Evolutionary conservation across 202 grass and related monocot genomes (phyloP).

Genomic region (Dendrocalamus latiflorus): DNA sequence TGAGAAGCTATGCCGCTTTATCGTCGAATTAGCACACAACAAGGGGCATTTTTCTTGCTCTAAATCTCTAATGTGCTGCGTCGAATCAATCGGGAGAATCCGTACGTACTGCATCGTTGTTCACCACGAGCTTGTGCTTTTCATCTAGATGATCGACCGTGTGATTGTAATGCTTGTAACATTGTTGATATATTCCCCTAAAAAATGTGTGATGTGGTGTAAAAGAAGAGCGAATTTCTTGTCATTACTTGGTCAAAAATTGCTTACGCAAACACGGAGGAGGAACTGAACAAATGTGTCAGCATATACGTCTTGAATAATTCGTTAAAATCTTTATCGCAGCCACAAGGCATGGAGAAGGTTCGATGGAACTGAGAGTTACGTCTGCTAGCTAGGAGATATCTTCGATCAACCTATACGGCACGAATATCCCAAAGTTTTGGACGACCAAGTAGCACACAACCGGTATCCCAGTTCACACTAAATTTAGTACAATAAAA

Average conservation of each 20-base stretch:
- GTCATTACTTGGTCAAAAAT: neutral
- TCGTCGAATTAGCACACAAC: neutral
- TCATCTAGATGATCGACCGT: no score
- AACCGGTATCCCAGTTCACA: no score
- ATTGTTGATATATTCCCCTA: no score
- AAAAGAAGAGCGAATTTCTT: neutral
- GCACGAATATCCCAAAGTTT: no score
- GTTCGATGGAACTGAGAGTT: neutral
- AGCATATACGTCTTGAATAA: neutral
- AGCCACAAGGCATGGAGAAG: neutral
- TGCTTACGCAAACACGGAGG: neutral
- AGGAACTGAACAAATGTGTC: neutral
- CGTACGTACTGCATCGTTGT: neutral
- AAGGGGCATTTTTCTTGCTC: conserved; percentile 25
- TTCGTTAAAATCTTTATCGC: neutral
- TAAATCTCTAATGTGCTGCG: neutral
- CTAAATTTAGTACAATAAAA: no score
- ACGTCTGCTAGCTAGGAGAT: neutral
- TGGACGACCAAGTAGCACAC: no score
- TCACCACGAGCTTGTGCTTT: neutral
- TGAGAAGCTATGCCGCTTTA: conserved; percentile 26
- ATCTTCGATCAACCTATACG: no score
- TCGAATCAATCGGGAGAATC: neutral
- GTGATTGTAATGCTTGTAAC: no score
- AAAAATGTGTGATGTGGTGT: neutral